Conservation (phyloP, 73 alveolate genomes). For the Paramecium pentaurelia region DNA sequence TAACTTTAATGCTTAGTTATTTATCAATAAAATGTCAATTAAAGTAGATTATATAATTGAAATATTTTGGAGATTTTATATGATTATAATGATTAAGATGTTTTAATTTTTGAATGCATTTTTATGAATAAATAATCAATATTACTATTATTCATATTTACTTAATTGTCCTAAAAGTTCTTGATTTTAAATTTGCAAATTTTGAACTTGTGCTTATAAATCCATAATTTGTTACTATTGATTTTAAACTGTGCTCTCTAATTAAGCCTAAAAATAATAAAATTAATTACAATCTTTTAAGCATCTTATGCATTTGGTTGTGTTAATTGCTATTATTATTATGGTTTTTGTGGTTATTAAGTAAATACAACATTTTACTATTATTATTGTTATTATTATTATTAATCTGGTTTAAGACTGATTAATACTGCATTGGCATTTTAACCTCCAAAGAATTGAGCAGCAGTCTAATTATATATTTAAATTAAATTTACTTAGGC, state of each 20-base stretch:
- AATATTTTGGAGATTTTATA: too few species aligned
- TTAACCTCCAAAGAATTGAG: not conserved
- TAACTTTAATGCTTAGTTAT: too few species aligned
- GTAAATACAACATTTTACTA: not conserved
- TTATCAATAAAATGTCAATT: too few species aligned
- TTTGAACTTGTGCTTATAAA: not conserved
- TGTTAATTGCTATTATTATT: not conserved
- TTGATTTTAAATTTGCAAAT: not conserved
- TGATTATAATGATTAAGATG: too few species aligned
- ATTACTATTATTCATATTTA: not conserved
- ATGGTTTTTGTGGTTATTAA: not conserved
- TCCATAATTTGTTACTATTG: not conserved
- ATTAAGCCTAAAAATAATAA: not conserved
- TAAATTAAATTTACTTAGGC: slow-evolving; percentile 66
- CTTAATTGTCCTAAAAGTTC: not conserved
- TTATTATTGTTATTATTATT: not conserved
- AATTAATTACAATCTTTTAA: not conserved
- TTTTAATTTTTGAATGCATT: not conserved
- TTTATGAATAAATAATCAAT: not conserved
- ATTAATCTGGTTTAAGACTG: not conserved
- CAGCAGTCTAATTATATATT: not conserved
- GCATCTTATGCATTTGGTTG: not conserved
- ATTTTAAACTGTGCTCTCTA: not conserved
- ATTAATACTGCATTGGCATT: not conserved
- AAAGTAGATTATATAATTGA: too few species aligned